These are phyloP conservation scores for Ramaria sp. DNA, from an alignment of 768 basidiomycete species.

Conservation along the genomic window DNA sequence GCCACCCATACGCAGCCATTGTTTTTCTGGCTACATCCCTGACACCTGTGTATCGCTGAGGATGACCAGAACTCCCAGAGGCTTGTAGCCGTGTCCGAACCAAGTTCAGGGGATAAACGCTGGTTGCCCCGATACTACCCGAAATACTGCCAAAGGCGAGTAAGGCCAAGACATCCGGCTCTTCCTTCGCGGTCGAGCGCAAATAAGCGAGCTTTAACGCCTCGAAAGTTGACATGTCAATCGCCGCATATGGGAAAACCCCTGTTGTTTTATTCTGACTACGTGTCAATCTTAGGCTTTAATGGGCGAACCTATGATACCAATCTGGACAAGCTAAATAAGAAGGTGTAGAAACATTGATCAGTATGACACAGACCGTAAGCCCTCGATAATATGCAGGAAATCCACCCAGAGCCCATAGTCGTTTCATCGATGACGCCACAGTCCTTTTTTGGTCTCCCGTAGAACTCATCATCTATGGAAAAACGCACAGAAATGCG, in stretches of 20 bases:
- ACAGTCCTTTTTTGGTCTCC: constrained; percentile 48
- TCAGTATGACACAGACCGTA: constrained; percentile 46
- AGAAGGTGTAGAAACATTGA: constrained; percentile 4
- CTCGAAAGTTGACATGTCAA: constrained; percentile 97
- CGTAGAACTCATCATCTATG: constrained; percentile 89
- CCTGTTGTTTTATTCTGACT: constrained; percentile 19
- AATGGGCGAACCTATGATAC: constrained; percentile 47
- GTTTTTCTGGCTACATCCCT: constrained; percentile 76
- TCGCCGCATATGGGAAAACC: constrained; percentile 94
- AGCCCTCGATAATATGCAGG: constrained; percentile 87
- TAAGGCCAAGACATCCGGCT: constrained; percentile 79
- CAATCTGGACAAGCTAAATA: constrained; percentile 47
- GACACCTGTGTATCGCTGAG: constrained; percentile 81
- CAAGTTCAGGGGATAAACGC: constrained; percentile 86
- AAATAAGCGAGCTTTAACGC: constrained; percentile 87
- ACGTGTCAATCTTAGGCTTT: neutral
- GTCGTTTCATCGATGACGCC: constrained; percentile 48
- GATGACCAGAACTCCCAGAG: constrained; percentile 91
- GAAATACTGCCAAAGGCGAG: constrained; percentile 89
- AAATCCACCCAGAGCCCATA: constrained; percentile 73
- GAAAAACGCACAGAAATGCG: neutral
- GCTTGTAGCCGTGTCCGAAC: constrained; percentile 94
- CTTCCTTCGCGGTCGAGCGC: constrained; percentile 76
- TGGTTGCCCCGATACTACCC: constrained; percentile 87
- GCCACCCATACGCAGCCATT: constrained; percentile 78